Evolutionary conservation across 2,329 filamentous ascomycete genomes (phyloP).

Genomic region (Aspergillus luchuensis): DNA sequence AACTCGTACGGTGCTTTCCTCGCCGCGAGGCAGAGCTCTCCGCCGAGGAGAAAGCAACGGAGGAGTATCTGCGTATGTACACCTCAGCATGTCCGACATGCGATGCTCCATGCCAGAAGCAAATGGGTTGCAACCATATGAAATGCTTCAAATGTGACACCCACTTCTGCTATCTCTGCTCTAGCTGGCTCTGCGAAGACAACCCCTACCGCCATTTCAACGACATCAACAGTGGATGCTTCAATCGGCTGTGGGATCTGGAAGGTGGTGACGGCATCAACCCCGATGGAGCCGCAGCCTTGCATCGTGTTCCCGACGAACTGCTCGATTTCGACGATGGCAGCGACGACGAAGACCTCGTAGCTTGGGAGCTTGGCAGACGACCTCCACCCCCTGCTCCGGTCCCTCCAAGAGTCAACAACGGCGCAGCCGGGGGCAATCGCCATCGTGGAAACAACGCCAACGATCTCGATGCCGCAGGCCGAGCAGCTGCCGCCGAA

Average conservation of each 20-base stretch:
- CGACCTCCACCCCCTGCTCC: slow-evolving; percentile 45
- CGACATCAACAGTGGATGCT: slow-evolving; percentile 68
- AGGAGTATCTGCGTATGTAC: slow-evolving; percentile 79
- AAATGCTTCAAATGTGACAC: slow-evolving; percentile 84
- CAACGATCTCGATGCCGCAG: slow-evolving; percentile 35
- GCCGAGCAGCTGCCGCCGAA: slow-evolving; percentile 41
- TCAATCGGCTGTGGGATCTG: slow-evolving; percentile 85
- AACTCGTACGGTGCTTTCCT: slow-evolving; percentile 71
- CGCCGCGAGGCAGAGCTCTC: slow-evolving; percentile 69
- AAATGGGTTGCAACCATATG: slow-evolving; percentile 96
- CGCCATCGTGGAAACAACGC: slow-evolving; percentile 30
- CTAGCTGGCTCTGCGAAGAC: slow-evolving; percentile 74
- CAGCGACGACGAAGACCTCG: slow-evolving; percentile 33
- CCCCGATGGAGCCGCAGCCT: slow-evolving; percentile 43
- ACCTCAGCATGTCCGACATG: slow-evolving; percentile 91
- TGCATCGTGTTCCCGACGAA: slow-evolving; percentile 43
- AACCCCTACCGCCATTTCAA: slow-evolving; percentile 94
- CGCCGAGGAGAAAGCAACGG: slow-evolving; percentile 80
- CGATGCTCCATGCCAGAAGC: slow-evolving; percentile 81
- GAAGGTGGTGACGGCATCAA: slow-evolving; percentile 72
- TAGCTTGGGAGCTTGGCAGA: slow-evolving; percentile 30
- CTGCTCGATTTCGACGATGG: slow-evolving; percentile 42
- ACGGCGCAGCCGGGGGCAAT: slow-evolving; percentile 30
- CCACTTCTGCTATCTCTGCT: slow-evolving; percentile 95
- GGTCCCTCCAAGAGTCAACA: slow-evolving; percentile 38